Base-by-base conservation (phyloP, 805 yeast species). In the Citeromyces matritensis region DNA sequence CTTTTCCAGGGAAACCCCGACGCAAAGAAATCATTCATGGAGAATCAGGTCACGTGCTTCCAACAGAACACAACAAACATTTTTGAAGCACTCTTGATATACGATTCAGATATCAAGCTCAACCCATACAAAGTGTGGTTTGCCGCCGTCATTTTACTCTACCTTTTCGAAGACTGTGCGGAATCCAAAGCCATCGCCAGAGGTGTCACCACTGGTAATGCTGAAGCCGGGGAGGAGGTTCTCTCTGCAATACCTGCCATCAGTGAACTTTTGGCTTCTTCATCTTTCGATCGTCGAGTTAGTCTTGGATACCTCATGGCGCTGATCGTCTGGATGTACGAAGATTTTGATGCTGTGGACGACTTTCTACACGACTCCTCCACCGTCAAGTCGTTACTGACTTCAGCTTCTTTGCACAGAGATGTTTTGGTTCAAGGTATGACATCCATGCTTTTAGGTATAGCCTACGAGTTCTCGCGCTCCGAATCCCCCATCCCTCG, bases 101-200 rank as follows among this genome's bases (percentile, higher is more conserved):
- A 80, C 43, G 88, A 86, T 39, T 69, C 74, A 3, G 78, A 73
- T 13, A 49, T 64, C 30, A 69, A 74, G 33, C 53, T 86, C 23
- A 88, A 91, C 41, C 96, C 99, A 0, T 91, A 85, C 47, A 72
- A 74, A 43, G 53, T 73, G 1, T 91, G 94, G 91, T 86, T 88
- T 53, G 72, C 95, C 0, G 58, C 80, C 2, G 65, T 73, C 4
- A 57, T 83, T 4, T 47, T 88, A 14, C 58, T 79, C 27, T 69
- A 67, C 33, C 47, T 85, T 2, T 65, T 85, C 37, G 69, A 68
- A 33, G 77, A 67, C 25, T 57, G 53, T 36, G 60, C 60, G 4
- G 70, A 63, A 12, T 55, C 69, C 11, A 67, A 69, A 38, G 57
- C 57, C 6, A 36, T 61, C 9, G 65, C 78, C 1, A 51, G 69